Evolutionary conservation across 2,329 filamentous ascomycete species (phyloP).

Genomic region (Claviceps purpurea): DNA sequence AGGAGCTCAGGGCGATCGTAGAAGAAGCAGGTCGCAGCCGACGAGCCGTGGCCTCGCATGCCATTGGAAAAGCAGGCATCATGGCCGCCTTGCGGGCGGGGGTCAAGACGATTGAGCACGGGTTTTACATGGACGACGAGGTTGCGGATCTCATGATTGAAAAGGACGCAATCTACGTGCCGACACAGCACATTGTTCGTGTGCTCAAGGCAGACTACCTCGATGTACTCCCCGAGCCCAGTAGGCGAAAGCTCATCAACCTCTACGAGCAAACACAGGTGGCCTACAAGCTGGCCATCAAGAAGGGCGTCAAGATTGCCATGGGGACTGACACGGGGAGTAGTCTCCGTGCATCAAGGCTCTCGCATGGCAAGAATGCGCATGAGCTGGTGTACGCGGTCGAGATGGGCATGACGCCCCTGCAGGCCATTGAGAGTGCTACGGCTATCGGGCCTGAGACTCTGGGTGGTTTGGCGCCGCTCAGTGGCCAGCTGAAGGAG

Average conservation of each 20-base stretch:
- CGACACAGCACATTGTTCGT: conserved; percentile 25
- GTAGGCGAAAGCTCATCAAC: conserved; percentile 8
- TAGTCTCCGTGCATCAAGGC: conserved; percentile 14
- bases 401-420: conserved; percentile 32
- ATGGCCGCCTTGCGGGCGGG: conserved; percentile 23
- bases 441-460: conserved; percentile 31
- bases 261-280: conserved; percentile 23
- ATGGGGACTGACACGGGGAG: conserved; percentile 27
- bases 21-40: conserved; percentile 22
- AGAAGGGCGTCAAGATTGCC: conserved; percentile 23
- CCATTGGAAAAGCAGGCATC: conserved; percentile 27
- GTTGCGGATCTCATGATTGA: conserved; percentile 25
- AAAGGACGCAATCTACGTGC: conserved; percentile 22
- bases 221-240: conserved; percentile 18
- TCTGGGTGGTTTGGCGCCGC: conserved; percentile 28
- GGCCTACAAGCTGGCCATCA: conserved; percentile 25
- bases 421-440: conserved; percentile 37
- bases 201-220: conserved; percentile 16
- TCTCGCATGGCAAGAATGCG: conserved; percentile 20
- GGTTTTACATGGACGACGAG: conserved; percentile 27
- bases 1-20: conserved; percentile 25
- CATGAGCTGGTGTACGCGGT: conserved; percentile 33
- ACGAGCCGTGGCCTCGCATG: conserved; percentile 25
- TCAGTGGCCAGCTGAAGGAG: conserved; percentile 29
- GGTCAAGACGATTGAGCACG: conserved; percentile 25